A percentile compares a stretch with the other conserved stretches of the same genome.
Evolutionary conservation across 1,139 yeast genomes (phyloP).

Genomic region (Hansenula anomala): DNA sequence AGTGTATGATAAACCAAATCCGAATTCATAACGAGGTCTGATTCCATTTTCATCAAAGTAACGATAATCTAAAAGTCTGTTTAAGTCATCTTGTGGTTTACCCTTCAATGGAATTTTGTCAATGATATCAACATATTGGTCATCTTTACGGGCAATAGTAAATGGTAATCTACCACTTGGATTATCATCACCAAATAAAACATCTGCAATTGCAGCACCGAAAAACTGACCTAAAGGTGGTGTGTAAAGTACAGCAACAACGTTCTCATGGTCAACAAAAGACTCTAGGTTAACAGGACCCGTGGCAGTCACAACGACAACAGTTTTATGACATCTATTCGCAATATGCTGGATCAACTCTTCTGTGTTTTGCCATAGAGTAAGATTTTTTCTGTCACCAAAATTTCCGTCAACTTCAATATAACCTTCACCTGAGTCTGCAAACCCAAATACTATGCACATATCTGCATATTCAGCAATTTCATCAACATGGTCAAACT

Average conservation of each 20-base stretch:
- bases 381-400: constrained; percentile 54
- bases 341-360: constrained; percentile 45
- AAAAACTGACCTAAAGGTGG: constrained; percentile 58
- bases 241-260: constrained; percentile 51
- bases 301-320: constrained; percentile 52
- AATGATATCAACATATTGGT: constrained; percentile 48
- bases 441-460: constrained; percentile 46
- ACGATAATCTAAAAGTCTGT: constrained; percentile 44
- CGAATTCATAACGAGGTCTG: constrained; percentile 57
- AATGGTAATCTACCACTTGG: constrained; percentile 64
- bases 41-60: constrained; percentile 53
- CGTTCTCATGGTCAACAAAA: constrained; percentile 55
- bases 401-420: constrained; percentile 51
- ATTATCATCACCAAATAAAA: constrained; percentile 52
- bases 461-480: constrained; percentile 46
- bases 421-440: constrained; percentile 58
- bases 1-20: constrained; percentile 56
- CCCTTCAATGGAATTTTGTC: constrained; percentile 35
- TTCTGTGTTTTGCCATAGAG: constrained; percentile 61
- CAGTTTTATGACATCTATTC: constrained; percentile 44
- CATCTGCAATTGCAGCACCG: constrained; percentile 42
- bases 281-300: constrained; percentile 58
- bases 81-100: constrained; percentile 47
- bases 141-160: constrained; percentile 52
- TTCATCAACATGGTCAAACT: constrained; percentile 38